phyloP scores from a whole-genome alignment of 768 basidiomycete species.

The Amanita rimosa region DNA sequence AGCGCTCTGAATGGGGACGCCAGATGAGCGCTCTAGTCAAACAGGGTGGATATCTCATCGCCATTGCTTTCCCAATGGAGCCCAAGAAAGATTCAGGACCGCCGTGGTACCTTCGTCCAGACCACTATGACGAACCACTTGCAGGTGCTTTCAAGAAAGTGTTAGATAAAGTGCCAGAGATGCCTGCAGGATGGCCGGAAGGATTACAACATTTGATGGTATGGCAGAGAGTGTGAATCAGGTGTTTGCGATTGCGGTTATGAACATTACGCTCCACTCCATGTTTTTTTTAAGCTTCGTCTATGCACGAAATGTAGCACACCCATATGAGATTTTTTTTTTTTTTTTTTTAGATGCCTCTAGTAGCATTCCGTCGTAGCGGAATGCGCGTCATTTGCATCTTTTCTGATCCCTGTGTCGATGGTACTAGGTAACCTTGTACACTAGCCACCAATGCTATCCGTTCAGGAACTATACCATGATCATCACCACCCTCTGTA shows the following conservation, averaged over 20 bases:
- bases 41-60: constrained; percentile 52
- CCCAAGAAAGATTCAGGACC: constrained; percentile 22
- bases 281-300: too few species aligned
- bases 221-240: constrained; percentile 28
- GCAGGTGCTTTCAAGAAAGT: constrained; percentile 12
- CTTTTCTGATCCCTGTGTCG: constrained; percentile 34
- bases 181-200: constrained; percentile 29
- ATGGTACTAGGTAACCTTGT: constrained; percentile 38
- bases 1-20: constrained; percentile 42
- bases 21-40: constrained; percentile 46
- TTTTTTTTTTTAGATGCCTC: too few species aligned
- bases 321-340: too few species aligned
- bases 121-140: constrained; percentile 43
- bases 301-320: too few species aligned
- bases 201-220: constrained; percentile 43
- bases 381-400: constrained; percentile 17
- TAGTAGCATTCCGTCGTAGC: background rate
- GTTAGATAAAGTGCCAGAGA: too few species aligned
- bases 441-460: constrained; percentile 27
- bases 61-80: constrained; percentile 47
- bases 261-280: too few species aligned
- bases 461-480: constrained; percentile 14
- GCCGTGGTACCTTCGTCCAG: constrained; percentile 47
- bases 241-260: too few species aligned
- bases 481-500: background rate